phyloP scores from a whole-genome alignment of 1,139 yeast species.

The Suhomyces chickasaworum region DNA sequence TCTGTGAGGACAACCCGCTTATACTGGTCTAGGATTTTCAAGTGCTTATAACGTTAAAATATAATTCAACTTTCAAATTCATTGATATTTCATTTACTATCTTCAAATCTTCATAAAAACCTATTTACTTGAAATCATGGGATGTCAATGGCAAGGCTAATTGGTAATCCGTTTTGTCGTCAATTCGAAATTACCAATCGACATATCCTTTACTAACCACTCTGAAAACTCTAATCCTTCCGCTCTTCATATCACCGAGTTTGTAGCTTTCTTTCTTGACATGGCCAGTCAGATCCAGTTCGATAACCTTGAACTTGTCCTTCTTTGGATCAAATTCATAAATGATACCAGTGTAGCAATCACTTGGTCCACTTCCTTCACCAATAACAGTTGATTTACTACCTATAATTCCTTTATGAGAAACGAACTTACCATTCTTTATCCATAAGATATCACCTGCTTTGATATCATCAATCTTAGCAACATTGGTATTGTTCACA shows the following conservation, averaged over 20 bases:
- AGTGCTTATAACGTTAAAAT: background rate
- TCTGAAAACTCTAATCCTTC: conserved; percentile 79
- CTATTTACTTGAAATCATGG: background rate
- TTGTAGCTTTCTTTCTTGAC: conserved; percentile 65
- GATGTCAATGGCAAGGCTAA: background rate
- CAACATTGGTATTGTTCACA: conserved; percentile 58
- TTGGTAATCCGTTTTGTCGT: background rate
- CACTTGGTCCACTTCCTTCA: conserved; percentile 26
- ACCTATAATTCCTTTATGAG: conserved; percentile 59
- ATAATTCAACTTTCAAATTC: background rate
- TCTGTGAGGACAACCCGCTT: conserved; percentile 13
- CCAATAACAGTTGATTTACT: conserved; percentile 45
- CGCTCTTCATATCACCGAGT: conserved; percentile 71
- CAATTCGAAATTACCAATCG: conserved; percentile 48
- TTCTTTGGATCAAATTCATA: conserved; percentile 75
- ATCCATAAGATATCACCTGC: conserved; percentile 86
- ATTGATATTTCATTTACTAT: background rate
- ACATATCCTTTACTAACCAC: conserved; percentile 60
- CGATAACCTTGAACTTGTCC: conserved; percentile 75
- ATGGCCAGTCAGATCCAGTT: conserved; percentile 55
- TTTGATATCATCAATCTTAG: conserved; percentile 61
- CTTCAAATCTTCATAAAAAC: background rate
- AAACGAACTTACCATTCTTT: conserved; percentile 71
- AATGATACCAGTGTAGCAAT: conserved; percentile 44
- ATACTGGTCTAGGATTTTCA: conserved; percentile 18